phyloP scores from a whole-genome alignment of 176 grass and related monocot genomes.

The Avena atlantica region DNA sequence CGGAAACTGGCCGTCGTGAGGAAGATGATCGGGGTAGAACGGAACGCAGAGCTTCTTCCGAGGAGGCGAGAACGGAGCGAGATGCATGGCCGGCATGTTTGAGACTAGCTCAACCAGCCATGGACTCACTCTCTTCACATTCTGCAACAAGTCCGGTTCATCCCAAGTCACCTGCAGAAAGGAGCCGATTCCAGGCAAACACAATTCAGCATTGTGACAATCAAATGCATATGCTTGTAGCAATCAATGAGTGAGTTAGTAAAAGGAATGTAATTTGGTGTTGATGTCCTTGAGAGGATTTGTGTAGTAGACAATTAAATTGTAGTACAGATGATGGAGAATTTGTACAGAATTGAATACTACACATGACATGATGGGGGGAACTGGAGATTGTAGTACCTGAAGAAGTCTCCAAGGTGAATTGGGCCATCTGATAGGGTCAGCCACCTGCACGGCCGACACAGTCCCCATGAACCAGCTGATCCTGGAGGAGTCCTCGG shows the following conservation, averaged over 20 bases:
- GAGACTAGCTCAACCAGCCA: slow-evolving; percentile 94
- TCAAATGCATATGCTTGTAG: background rate
- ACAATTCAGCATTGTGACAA: slow-evolving; percentile 31
- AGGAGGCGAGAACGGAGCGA: slow-evolving; percentile 84
- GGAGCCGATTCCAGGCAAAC: background rate
- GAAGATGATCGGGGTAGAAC: slow-evolving; percentile 63
- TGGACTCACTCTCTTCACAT: slow-evolving; percentile 92
- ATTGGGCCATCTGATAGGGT: slow-evolving; percentile 79
- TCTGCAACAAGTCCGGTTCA: slow-evolving; percentile 97
- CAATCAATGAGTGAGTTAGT: background rate
- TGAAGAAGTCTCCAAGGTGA: slow-evolving; percentile 95
- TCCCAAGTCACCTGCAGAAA: slow-evolving; percentile 89
- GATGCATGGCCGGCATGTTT: slow-evolving; percentile 75
- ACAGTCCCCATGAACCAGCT: slow-evolving; percentile 99
- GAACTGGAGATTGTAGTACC: slow-evolving; percentile 44
- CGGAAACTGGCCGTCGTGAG: slow-evolving; percentile 57
- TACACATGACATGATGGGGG: background rate
- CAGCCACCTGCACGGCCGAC: slow-evolving; percentile 77
- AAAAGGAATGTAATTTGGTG: background rate
- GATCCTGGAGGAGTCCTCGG: slow-evolving; percentile 90
- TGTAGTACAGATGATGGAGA: background rate
- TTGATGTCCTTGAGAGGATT: slow-evolving; percentile 33
- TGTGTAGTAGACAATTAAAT: background rate
- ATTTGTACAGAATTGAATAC: slow-evolving; percentile 9
- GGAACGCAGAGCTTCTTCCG: slow-evolving; percentile 83